Evolutionary conservation across 192 early-diverging fungal species (phyloP).

Genomic region (Haplosporangium gracile): DNA sequence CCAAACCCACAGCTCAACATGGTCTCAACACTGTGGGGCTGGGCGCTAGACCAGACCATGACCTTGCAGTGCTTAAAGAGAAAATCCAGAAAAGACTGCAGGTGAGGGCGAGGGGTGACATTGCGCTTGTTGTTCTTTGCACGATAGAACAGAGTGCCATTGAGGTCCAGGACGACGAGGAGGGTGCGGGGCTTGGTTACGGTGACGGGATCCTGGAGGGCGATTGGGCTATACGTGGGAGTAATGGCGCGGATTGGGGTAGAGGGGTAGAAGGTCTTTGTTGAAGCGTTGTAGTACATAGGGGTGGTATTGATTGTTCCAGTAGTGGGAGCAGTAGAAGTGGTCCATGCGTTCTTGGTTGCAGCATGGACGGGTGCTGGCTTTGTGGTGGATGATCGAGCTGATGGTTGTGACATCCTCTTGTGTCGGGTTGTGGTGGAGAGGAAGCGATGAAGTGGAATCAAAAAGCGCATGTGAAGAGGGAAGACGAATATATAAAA

Average conservation of each 20-base stretch:
- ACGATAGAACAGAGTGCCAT: slow-evolving; percentile 77
- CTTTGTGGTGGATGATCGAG: not conserved
- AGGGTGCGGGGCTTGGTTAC: slow-evolving; percentile 26
- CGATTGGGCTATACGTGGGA: slow-evolving; percentile 22
- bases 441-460: not conserved
- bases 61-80: slow-evolving; percentile 71
- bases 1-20: slow-evolving; percentile 40
- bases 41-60: slow-evolving; percentile 83
- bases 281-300: slow-evolving; percentile 13
- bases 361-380: not conserved
- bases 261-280: slow-evolving; percentile 31
- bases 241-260: slow-evolving; percentile 34
- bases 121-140: slow-evolving; percentile 22
- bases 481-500: not conserved
- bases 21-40: slow-evolving; percentile 63
- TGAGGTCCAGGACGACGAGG: slow-evolving; percentile 78
- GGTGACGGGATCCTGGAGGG: slow-evolving; percentile 23
- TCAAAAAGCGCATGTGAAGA: not conserved
- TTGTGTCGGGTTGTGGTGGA: not conserved
- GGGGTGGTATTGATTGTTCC: not conserved
- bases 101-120: slow-evolving; percentile 66
- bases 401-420: not conserved
- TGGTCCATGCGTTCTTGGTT: not conserved
- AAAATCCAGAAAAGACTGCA: slow-evolving; percentile 71
- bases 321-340: not conserved